Percentiles rank a stretch among this genome's conserved stretches.
Conservation (phyloP, 192 early-diverging fungal genomes). For the Backusella macrospora region DNA sequence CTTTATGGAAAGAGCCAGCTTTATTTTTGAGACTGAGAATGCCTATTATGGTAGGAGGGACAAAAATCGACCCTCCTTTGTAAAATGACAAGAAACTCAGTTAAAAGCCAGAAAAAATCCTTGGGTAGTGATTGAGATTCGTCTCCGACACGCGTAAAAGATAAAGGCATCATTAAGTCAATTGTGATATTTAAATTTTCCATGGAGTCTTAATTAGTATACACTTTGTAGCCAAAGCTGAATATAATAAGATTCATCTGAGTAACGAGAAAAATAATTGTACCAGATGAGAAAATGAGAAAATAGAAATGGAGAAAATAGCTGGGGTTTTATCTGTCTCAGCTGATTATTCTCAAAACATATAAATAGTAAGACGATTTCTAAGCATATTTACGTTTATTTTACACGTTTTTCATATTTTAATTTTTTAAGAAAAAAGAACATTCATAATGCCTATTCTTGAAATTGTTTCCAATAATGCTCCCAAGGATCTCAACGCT, state of each 20-base stretch:
- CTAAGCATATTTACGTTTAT: slow-evolving; percentile 14
- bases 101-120: too few species aligned
- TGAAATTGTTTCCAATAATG: slow-evolving; percentile 30
- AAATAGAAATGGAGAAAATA: background rate
- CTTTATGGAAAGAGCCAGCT: too few species aligned
- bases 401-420: background rate
- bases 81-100: too few species aligned
- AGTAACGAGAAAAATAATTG: background rate
- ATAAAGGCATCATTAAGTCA: background rate
- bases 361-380: slow-evolving; percentile 1
- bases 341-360: background rate
- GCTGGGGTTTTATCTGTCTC: slow-evolving; percentile 5
- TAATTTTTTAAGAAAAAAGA: background rate
- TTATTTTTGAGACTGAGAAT: too few species aligned
- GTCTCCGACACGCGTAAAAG: background rate
- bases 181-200: background rate
- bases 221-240: background rate
- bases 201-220: background rate
- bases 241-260: background rate
- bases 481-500: slow-evolving; percentile 35
- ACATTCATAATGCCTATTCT: slow-evolving; percentile 38
- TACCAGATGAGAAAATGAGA: background rate
- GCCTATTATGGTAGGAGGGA: too few species aligned
- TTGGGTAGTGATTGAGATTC: background rate
- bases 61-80: too few species aligned